Percentiles rank a stretch among this genome's conserved stretches.
Evolutionary conservation across 2,329 filamentous ascomycete genomes (phyloP).

Genomic region (Graphilbum ipis-grandicollis): DNA sequence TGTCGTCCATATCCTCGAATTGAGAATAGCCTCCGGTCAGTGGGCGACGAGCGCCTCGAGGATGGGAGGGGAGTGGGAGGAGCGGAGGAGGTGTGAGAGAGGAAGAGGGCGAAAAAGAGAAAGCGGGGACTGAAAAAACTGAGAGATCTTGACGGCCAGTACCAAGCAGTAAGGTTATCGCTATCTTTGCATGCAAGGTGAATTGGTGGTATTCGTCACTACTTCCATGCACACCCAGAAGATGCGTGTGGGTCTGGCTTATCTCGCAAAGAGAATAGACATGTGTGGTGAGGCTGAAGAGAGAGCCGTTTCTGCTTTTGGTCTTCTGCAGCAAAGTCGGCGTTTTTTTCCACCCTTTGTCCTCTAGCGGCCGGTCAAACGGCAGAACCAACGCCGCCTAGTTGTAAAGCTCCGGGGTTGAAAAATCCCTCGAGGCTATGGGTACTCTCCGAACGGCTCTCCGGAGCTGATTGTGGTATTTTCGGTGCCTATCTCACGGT

Average conservation of each 20-base stretch:
- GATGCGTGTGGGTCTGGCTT: slow-evolving; percentile 1
- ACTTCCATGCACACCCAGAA: too few species aligned
- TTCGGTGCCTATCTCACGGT: neutral
- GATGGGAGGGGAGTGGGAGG: neutral
- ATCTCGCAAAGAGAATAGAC: neutral
- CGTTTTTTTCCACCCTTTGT: too few species aligned
- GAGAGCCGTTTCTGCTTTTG: too few species aligned
- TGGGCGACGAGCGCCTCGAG: slow-evolving; percentile 21
- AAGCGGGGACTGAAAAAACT: neutral
- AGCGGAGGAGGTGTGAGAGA: neutral
- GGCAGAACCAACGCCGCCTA: too few species aligned
- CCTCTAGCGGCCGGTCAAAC: too few species aligned
- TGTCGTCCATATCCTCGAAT: slow-evolving; percentile 41
- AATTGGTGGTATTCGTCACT: neutral
- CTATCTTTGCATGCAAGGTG: neutral
- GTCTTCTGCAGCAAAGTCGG: too few species aligned
- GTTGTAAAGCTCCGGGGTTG: too few species aligned
- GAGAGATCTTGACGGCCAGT: neutral
- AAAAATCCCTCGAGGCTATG: too few species aligned
- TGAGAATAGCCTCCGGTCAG: slow-evolving; percentile 19
- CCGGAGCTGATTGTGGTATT: neutral
- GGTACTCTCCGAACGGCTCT: neutral
- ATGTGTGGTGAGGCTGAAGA: neutral
- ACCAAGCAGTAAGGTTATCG: neutral
- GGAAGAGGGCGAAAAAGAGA: neutral